Evolutionary conservation across 768 basidiomycete genomes (phyloP).

Genomic region (Gyrodon lividus): DNA sequence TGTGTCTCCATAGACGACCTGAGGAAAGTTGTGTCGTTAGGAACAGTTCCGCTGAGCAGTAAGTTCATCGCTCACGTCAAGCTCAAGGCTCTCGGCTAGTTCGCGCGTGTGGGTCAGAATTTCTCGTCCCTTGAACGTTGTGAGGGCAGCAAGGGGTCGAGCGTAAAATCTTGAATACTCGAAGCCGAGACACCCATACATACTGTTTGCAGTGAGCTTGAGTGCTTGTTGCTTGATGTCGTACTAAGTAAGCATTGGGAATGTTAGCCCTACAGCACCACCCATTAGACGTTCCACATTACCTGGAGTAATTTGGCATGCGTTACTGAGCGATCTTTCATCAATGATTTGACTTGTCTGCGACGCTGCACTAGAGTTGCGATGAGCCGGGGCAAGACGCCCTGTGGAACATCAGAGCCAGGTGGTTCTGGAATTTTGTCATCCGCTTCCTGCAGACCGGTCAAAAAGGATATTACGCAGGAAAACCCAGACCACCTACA

Average conservation of each 20-base stretch:
- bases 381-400: constrained; percentile 95
- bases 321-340: constrained; percentile 82
- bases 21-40: neutral
- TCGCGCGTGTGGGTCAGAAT: constrained; percentile 93
- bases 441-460: constrained; percentile 50
- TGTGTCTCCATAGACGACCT: constrained; percentile 99
- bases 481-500: constrained; percentile 32
- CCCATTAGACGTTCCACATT: constrained; percentile 8
- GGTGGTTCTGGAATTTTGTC: constrained; percentile 93
- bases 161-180: constrained; percentile 97
- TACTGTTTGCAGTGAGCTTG: constrained; percentile 98
- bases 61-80: constrained; percentile 68
- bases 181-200: constrained; percentile 99
- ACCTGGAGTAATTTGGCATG: constrained; percentile 84
- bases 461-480: neutral
- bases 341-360: constrained; percentile 85
- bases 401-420: constrained; percentile 62
- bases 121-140: constrained; percentile 96
- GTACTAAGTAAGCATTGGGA: constrained; percentile 49
- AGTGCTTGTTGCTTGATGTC: constrained; percentile 97
- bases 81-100: constrained; percentile 82
- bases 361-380: constrained; percentile 93
- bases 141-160: constrained; percentile 92
- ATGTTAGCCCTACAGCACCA: neutral
- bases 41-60: neutral